Percentiles rank a stretch among this genome's conserved stretches.
These are phyloP conservation scores for Botrytis pseudocinerea DNA, from an alignment of 2,329 filamentous ascomycete genomes.

Conservation along the genomic window DNA sequence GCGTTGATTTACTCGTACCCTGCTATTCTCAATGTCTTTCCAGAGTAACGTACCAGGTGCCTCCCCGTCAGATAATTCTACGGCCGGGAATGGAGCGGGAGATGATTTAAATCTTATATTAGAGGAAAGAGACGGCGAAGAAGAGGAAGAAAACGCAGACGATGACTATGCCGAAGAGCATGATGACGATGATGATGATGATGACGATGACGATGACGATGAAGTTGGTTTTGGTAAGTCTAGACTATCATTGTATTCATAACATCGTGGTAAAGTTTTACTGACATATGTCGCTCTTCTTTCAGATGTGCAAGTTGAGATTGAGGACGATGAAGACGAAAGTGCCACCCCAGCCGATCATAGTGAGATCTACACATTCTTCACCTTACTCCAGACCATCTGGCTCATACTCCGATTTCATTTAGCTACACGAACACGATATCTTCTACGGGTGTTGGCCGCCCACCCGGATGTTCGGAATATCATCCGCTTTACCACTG, in stretches of 20 bases:
- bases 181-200: neutral
- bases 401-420: conserved; percentile 36
- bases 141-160: neutral
- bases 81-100: neutral
- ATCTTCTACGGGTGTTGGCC: conserved; percentile 33
- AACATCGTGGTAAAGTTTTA: neutral
- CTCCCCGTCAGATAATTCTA: neutral
- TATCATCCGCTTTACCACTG: conserved; percentile 25
- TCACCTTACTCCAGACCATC: conserved; percentile 31
- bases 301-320: conserved; percentile 15
- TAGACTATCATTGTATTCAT: neutral
- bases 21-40: neutral
- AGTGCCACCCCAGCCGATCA: conserved; percentile 36
- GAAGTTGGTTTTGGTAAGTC: conserved; percentile 14
- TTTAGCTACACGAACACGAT: conserved; percentile 32
- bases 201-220: neutral
- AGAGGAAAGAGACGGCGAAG: neutral
- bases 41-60: neutral
- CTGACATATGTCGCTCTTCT: neutral
- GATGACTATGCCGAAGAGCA: neutral
- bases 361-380: conserved; percentile 40
- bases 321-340: conserved; percentile 40
- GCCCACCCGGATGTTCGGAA: conserved; percentile 23
- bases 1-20: neutral
- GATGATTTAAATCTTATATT: neutral